Conservation (phyloP, 345 rosid genomes). For the rapeseed (Brassica napus) region Da-Ae NC_063440.1:25555001-25555500, state of each 20-base stretch:
- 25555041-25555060: not conserved
- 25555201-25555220: slow-evolving; percentile 4
- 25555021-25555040: not conserved
- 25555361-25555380: not conserved
- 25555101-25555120: not conserved
- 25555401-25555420: not conserved
- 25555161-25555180: not conserved
- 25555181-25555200: not conserved
- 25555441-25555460: not conserved
- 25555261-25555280: slow-evolving; percentile 39
- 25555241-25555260: slow-evolving; percentile 35
- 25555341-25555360: slow-evolving; percentile 36
- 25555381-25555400: slow-evolving; percentile 12
- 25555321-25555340: slow-evolving; percentile 29
- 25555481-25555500: not conserved
- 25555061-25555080: not conserved
- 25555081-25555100: not conserved
- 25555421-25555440: not conserved
- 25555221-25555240: slow-evolving; percentile 31
- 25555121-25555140: not conserved
- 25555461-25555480: not conserved
- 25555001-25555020: not conserved
- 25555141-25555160: not conserved
- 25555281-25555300: slow-evolving; percentile 41
- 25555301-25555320: slow-evolving; percentile 23